Conservation (phyloP, 2,329 filamentous ascomycete species). For the Fusarium succisae region DNA sequence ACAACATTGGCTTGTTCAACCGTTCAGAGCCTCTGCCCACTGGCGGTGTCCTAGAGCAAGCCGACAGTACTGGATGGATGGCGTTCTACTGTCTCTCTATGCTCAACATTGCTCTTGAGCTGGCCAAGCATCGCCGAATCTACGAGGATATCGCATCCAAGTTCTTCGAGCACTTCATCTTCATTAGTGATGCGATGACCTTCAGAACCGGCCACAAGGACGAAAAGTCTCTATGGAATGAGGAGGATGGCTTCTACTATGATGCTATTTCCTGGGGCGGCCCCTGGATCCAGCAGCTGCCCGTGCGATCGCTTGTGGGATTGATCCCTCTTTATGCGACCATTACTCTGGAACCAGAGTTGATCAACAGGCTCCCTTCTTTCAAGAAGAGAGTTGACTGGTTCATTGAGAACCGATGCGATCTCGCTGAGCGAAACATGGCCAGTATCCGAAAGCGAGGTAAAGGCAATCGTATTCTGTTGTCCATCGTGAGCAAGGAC, state of each 20-base stretch:
- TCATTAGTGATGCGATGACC: constrained; percentile 97
- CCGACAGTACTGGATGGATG: constrained; percentile 99
- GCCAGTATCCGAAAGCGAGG: constrained; percentile 90
- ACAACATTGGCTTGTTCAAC: constrained; percentile 98
- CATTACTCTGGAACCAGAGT: constrained; percentile 89
- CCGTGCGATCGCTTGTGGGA: constrained; percentile 90
- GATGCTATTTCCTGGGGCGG: constrained; percentile 97
- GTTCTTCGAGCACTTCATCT: constrained; percentile 98
- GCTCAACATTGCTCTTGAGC: constrained; percentile 94
- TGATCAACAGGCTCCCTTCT: constrained; percentile 88
- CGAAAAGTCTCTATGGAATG: constrained; percentile 93
- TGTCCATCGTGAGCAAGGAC: constrained; percentile 92
- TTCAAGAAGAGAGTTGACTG: constrained; percentile 95
- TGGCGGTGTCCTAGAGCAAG: constrained; percentile 92
- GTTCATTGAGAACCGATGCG: constrained; percentile 89
- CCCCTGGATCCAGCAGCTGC: constrained; percentile 91
- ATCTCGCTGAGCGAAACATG: constrained; percentile 92
- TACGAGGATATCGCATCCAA: constrained; percentile 98
- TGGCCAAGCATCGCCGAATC: constrained; percentile 92
- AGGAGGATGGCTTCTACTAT: constrained; percentile 97
- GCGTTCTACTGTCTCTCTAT: constrained; percentile 96
- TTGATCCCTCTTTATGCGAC: constrained; percentile 94
- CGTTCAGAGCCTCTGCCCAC: constrained; percentile 94
- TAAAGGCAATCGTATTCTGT: constrained; percentile 85
- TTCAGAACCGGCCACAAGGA: constrained; percentile 75